Evolutionary conservation across 108 stramenopile species (phyloP).

Genomic region (Cafeteria roenbergensis): DNA sequence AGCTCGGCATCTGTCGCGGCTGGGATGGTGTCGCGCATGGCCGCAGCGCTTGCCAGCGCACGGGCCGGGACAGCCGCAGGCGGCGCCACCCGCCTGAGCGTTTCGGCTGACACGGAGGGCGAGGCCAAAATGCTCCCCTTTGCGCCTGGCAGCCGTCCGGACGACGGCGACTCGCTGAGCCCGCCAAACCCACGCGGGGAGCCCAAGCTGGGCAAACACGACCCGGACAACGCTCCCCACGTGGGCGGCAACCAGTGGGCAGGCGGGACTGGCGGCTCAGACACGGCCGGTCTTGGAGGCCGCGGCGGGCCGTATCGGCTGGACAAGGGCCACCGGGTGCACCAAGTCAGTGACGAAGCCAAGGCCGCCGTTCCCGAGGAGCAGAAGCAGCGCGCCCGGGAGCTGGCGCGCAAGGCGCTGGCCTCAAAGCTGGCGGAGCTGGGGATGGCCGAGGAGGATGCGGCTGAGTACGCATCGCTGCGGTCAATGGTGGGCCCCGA

Average conservation of each 20-base stretch:
- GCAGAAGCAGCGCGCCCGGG: slow-evolving; percentile 40
- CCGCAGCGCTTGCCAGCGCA: too few species aligned
- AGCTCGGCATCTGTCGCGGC: too few species aligned
- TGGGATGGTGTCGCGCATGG: too few species aligned
- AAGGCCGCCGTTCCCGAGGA: slow-evolving; percentile 65
- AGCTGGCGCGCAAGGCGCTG: slow-evolving; percentile 58
- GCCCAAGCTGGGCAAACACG: slow-evolving; percentile 31
- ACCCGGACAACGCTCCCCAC: slow-evolving; percentile 18
- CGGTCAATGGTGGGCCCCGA: slow-evolving; percentile 24
- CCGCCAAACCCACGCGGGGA: too few species aligned
- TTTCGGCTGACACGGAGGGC: too few species aligned
- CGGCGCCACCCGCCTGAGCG: too few species aligned
- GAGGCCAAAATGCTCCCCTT: too few species aligned
- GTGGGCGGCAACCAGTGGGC: slow-evolving; percentile 74
- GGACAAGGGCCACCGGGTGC: slow-evolving; percentile 63
- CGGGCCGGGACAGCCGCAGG: too few species aligned
- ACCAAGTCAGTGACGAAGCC: slow-evolving; percentile 66
- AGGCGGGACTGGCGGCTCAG: slow-evolving; percentile 69
- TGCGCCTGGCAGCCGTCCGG: too few species aligned
- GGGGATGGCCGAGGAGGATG: slow-evolving; percentile 61
- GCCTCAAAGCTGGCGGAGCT: slow-evolving; percentile 55
- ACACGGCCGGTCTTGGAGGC: slow-evolving; percentile 79
- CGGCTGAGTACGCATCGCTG: slow-evolving; percentile 51
- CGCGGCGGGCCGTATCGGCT: slow-evolving; percentile 74
- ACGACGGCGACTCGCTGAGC: too few species aligned